Base-by-base conservation (phyloP, 2,329 filamentous ascomycete species). In the Arthrobotrys megalospora region DNA sequence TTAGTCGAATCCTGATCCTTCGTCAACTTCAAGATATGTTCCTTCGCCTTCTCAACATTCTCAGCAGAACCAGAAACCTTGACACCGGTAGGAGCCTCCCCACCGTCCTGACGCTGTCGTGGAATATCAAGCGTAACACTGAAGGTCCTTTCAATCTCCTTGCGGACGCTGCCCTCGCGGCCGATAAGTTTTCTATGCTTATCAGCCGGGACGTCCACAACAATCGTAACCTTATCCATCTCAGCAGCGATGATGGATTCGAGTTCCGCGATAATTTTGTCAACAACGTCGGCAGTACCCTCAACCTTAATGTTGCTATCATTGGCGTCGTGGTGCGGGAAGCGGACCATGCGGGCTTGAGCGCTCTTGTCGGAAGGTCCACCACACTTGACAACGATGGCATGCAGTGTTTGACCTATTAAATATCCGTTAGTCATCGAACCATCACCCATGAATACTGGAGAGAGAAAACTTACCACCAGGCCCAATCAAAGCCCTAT, bases 181-280 rank as follows among this genome's bases (percentile, higher is more conserved):
- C 96, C 96, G 83, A 99, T 98, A 24, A 99, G 88, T 7, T 93
- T 88, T 67, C 94, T 89, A 84, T 99, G 96, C 87, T 97, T 96
- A 82, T 96, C 92, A 11, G 91, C 90, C 14, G 94, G 92, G 41
- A 99, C 91, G 38, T 97, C 94, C 28, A 97, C 83, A 14, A 88
- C 88, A 82, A 93, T 91, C 0, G 90, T 92, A 47, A 93, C 89
- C 85, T 97, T 93, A 83, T 89, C 95, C 82, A 95, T 92, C 43
- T 93, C 91, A 83, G 96, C 89, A n/a, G 89, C 86, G 34, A 97
- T 93, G 81, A 97, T 92, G 55, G 90, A 88, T 83, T 96, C 86
- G 81, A 99, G 96, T 28, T 92, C 89, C 66, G 91, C 88, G 82
- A 95, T 88, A 81, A 99, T 96, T 85, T 93, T 96, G 82, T 97